These are phyloP conservation scores for Eimeria acervulina DNA, from an alignment of 169 alveolate species.

Conservation along the genomic window DNA sequence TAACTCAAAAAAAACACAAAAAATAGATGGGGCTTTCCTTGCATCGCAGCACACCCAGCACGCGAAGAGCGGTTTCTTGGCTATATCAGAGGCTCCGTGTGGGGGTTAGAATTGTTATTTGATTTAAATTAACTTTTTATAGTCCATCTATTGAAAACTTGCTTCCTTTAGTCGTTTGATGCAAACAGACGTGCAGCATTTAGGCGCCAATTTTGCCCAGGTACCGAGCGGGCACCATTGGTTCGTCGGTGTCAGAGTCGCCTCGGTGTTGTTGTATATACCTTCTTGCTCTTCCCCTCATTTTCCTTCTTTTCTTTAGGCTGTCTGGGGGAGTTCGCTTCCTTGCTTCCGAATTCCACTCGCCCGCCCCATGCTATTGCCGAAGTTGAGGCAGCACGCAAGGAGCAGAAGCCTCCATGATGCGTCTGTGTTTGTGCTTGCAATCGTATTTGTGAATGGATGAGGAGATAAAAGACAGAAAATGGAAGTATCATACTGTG, in stretches of 20 bases:
- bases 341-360: no score
- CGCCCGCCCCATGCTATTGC: no score
- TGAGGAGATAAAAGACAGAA: neutral
- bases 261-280: neutral
- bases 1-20: no score
- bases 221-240: neutral
- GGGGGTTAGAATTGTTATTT: neutral
- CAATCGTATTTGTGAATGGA: no score
- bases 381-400: no score
- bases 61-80: neutral
- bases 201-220: neutral
- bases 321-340: no score
- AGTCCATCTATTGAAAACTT: no score
- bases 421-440: no score
- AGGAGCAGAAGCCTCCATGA: no score
- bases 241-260: neutral
- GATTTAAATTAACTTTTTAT: neutral
- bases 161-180: neutral
- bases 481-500: neutral
- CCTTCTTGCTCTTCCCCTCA: neutral
- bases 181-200: neutral
- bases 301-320: neutral
- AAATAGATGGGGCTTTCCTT: neutral
- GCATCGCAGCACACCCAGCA: neutral
- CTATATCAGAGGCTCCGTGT: neutral